These are phyloP conservation scores for Phalaenopsis hybrid DNA, from an alignment of 116 monocot genomes.

Conservation along the genomic window DNA sequence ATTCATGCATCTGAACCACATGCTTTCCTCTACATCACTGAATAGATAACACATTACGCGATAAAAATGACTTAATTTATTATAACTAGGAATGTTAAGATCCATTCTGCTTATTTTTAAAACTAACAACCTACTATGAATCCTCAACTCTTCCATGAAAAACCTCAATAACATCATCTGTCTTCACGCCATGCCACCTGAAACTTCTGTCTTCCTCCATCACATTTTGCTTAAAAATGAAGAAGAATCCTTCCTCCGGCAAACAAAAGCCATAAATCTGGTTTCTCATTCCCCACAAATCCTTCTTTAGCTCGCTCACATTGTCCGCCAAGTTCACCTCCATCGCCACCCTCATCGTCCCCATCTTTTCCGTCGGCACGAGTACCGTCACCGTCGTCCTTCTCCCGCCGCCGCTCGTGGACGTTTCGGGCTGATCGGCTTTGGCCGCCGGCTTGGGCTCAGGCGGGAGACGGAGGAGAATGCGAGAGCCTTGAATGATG, in stretches of 20 bases:
- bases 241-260: slow-evolving; percentile 37
- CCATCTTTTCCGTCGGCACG: slow-evolving; percentile 20
- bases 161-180: slow-evolving; percentile 53
- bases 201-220: slow-evolving; percentile 43
- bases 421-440: not conserved
- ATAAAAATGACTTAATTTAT: too few relatives aligned
- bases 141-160: slow-evolving; percentile 35
- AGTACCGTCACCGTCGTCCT: not conserved
- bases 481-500: slow-evolving; percentile 30
- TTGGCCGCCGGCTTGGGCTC: not conserved
- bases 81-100: too few relatives aligned
- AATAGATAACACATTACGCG: too few relatives aligned
- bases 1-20: too few relatives aligned
- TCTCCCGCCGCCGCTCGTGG: too few relatives aligned
- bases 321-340: slow-evolving; percentile 37
- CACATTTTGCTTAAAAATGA: slow-evolving; percentile 40
- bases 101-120: too few relatives aligned
- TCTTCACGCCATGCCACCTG: slow-evolving; percentile 29
- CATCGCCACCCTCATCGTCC: slow-evolving; percentile 25
- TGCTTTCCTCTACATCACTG: too few relatives aligned
- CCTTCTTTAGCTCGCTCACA: slow-evolving; percentile 44
- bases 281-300: slow-evolving; percentile 21
- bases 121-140: too few relatives aligned
- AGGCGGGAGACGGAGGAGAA: slow-evolving; percentile 16
- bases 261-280: not conserved